These are phyloP conservation scores for Somion occarium DNA, from an alignment of 1,284 basidiomycete species.

Conservation along the genomic window DNA sequence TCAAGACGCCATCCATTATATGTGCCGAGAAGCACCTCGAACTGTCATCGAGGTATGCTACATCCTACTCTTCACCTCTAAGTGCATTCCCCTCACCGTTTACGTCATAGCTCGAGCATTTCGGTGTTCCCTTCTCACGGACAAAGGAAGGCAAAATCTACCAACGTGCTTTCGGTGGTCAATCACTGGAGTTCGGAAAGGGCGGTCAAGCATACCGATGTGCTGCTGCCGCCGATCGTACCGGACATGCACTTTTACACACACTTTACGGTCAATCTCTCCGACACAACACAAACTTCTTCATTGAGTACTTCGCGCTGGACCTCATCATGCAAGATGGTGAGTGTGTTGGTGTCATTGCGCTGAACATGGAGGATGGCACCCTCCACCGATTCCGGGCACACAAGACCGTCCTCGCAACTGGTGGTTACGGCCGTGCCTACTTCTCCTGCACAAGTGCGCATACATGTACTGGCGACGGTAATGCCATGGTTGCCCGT, in stretches of 20 bases:
- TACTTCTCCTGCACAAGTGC: conserved; percentile 99
- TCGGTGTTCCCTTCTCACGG: conserved; percentile 97
- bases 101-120: conserved; percentile 85
- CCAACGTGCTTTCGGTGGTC: conserved; percentile 98
- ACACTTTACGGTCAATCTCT: conserved; percentile 99
- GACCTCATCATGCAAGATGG: conserved; percentile 99
- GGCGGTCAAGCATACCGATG: conserved; percentile 99
- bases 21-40: conserved; percentile 94
- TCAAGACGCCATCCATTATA: conserved; percentile 99
- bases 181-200: conserved; percentile 96
- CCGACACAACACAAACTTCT: conserved; percentile 99
- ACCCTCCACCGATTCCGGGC: conserved; percentile 98
- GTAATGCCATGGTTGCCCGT: conserved; percentile 97
- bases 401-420: conserved; percentile 98
- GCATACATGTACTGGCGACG: conserved; percentile 98
- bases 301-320: conserved; percentile 99
- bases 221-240: conserved; percentile 98
- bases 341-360: conserved; percentile 98
- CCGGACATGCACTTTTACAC: conserved; percentile 97
- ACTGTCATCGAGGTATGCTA: conserved; percentile 83
- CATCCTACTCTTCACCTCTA: not conserved
- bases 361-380: conserved; percentile 99
- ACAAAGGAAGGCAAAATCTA: conserved; percentile 99
- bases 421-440: conserved; percentile 96
- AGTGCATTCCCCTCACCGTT: conserved; percentile 6